Evolutionary conservation across 768 basidiomycete genomes (phyloP), one percentile per base, ranked within the genome.

Genomic region (Rhizopogon vesiculosus): DNA sequence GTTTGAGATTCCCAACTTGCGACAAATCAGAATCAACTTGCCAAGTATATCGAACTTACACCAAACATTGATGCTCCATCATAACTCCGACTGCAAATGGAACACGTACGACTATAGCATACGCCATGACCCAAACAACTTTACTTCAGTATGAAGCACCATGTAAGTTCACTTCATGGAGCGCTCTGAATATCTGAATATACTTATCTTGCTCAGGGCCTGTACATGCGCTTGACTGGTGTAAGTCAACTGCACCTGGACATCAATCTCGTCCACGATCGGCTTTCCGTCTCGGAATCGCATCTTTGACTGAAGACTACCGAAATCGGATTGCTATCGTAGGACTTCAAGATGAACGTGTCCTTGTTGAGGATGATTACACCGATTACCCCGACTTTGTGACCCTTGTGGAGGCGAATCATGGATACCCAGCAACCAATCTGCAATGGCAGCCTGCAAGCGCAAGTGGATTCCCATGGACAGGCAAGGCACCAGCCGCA

Each of bases 381-480:
- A 83, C 82, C 40, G 85, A 89, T 66, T 91, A 91, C 65, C 81
- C 88, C 8, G 91, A 95, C 73, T 97, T 96, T 67, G 84, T 87
- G 41, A 87, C 87, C 5, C 80, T 95, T 19, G 93, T 91, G 56
- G 86, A 91, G 61, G 84, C 87, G 1, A 81, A 84, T 59, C 90
- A 97, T 60, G 88, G 91, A 44, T 98, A 96, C 73, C 97, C 97
- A 16, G 91, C 93, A 9, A 98, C 94, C 13, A 89, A 85, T 69
- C 72, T 98, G 46, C 93, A 89, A 64, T 98, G 94, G 91, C 93
- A 97, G 61, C 97, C 97, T 16, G 79, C 81, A 4, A 80, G 82
- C 28, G 78, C 89, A 19, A 72, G 78, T 31, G 79, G 76, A 43
- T 81, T 83, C 66, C 68, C 76, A 42, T 91, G 91, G 89, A 76